These are phyloP conservation scores for Posidonia oceanica DNA, from an alignment of 116 monocot species.

Conservation along the genomic window DNA sequence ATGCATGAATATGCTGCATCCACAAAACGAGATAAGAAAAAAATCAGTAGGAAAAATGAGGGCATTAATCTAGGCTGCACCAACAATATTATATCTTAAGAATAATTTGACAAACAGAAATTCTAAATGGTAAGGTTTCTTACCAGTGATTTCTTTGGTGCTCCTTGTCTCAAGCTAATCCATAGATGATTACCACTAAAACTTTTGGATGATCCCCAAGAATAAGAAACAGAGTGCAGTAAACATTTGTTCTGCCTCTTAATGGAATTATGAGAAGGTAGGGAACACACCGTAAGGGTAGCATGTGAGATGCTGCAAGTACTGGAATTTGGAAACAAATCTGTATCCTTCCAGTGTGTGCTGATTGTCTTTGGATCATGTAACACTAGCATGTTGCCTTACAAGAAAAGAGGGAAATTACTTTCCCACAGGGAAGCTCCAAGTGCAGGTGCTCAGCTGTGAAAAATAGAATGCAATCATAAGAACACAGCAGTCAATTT, in stretches of 20 bases:
- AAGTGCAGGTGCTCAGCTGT: background rate
- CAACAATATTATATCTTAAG: background rate
- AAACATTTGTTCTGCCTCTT: background rate
- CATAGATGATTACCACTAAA: background rate
- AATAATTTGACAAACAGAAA: background rate
- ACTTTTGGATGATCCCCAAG: background rate
- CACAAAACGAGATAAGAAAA: constrained; percentile 3
- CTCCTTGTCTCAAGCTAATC: background rate
- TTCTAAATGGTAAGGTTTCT: background rate
- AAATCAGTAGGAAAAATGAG: background rate
- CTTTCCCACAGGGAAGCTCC: background rate
- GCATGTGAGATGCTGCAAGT: background rate
- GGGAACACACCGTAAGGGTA: background rate
- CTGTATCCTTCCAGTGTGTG: background rate
- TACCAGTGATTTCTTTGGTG: background rate
- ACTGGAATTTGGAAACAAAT: background rate
- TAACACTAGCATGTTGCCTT: constrained; percentile 3
- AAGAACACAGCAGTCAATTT: too few relatives aligned
- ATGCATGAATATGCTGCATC: constrained; percentile 40
- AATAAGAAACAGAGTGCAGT: background rate
- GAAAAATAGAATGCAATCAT: too few relatives aligned
- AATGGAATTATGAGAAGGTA: background rate
- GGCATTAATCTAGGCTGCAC: background rate
- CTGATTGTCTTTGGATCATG: background rate
- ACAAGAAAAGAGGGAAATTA: background rate